Percentiles rank a stretch among this genome's conserved stretches.
Evolutionary conservation across 2,329 filamentous ascomycete species (phyloP).

Genomic region (Arthroderma sp.): DNA sequence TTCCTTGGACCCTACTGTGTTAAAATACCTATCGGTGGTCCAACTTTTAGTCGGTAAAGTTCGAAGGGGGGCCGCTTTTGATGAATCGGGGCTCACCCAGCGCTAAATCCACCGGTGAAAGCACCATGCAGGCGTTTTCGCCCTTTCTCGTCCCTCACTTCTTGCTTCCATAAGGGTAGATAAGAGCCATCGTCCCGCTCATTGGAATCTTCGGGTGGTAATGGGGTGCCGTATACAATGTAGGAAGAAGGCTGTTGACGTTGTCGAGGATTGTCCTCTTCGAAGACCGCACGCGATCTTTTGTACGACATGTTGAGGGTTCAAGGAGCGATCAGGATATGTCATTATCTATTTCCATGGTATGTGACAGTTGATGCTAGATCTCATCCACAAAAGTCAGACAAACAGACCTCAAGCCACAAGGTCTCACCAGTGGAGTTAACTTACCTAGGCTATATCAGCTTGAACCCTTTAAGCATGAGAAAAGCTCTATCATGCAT

Average conservation of each 20-base stretch:
- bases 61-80: neutral
- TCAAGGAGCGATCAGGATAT: neutral
- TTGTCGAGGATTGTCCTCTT: constrained; percentile 49
- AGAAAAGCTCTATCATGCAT: too few relatives aligned
- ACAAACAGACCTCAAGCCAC: too few relatives aligned
- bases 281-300: constrained; percentile 64
- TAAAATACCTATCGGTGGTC: constrained; percentile 61
- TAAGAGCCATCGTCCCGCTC: constrained; percentile 82
- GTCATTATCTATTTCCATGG: too few relatives aligned
- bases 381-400: too few relatives aligned
- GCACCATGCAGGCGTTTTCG: constrained; percentile 86
- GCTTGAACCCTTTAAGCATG: too few relatives aligned
- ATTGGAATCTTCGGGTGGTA: constrained; percentile 64
- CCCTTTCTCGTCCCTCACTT: constrained; percentile 84
- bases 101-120: constrained; percentile 92
- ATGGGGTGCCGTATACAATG: constrained; percentile 68
- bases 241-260: constrained; percentile 53
- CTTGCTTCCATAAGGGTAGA: constrained; percentile 95
- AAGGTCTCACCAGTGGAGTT: too few relatives aligned
- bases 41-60: constrained; percentile 5
- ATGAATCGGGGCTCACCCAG: constrained; percentile 53
- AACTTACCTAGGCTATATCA: too few relatives aligned
- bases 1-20: constrained; percentile 95
- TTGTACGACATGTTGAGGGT: constrained; percentile 54
- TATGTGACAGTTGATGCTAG: too few relatives aligned